phyloP scores from a whole-genome alignment of 176 grass and related monocot genomes.

The Elaeis guineensis region DNA sequence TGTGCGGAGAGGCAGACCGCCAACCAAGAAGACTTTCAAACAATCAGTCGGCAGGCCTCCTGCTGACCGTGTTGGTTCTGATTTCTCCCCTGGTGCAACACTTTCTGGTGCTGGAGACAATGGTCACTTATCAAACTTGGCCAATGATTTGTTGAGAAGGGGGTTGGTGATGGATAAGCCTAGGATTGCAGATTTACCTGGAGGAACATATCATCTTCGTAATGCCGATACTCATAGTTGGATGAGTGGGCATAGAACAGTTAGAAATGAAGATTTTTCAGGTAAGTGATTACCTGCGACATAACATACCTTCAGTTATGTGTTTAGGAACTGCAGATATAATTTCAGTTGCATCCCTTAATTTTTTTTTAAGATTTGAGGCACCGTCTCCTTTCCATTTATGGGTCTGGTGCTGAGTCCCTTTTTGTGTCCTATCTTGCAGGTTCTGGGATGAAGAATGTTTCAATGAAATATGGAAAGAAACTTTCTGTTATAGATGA shows the following conservation, averaged over 20 bases:
- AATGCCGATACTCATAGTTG: slow-evolving; percentile 40
- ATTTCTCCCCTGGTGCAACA: slow-evolving; percentile 36
- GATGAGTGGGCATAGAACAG: slow-evolving; percentile 33
- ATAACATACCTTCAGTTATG: too few species aligned
- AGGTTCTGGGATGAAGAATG: slow-evolving; percentile 45
- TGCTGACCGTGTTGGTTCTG: slow-evolving; percentile 36
- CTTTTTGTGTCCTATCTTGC: slow-evolving; percentile 9
- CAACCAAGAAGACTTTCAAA: slow-evolving; percentile 47
- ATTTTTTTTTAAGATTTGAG: too few species aligned
- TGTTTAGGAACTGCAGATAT: too few species aligned
- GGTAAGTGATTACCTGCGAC: slow-evolving; percentile 17
- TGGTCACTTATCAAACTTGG: slow-evolving; percentile 20
- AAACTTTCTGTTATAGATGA: slow-evolving; percentile 57
- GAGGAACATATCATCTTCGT: slow-evolving; percentile 45
- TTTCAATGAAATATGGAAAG: slow-evolving; percentile 41
- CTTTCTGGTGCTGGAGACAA: slow-evolving; percentile 44
- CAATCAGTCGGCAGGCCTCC: slow-evolving; percentile 54
- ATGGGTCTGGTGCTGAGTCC: neutral
- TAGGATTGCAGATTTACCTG: slow-evolving; percentile 30
- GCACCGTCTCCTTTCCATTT: too few species aligned
- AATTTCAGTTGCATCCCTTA: too few species aligned
- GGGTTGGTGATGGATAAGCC: slow-evolving; percentile 22
- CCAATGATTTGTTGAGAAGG: slow-evolving; percentile 39
- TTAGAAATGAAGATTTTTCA: slow-evolving; percentile 60
- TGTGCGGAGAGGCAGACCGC: slow-evolving; percentile 70